Base-by-base conservation (phyloP, 106 monocot genomes). In the Chionographis japonica region DNA sequence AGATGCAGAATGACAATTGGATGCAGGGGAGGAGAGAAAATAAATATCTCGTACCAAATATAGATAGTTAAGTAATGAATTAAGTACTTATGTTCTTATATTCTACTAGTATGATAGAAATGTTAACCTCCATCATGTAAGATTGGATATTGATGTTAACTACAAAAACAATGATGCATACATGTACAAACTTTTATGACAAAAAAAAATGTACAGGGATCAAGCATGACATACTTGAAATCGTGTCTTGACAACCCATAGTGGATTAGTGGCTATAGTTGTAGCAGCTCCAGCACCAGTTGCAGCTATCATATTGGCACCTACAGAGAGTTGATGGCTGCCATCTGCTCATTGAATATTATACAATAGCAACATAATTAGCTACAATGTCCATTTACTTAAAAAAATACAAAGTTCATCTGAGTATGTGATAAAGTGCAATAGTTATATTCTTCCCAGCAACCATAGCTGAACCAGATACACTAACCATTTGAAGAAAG, bases 161-260 rank as follows among this genome's bases (percentile, higher is more conserved):
- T 9, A 15, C 4, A 60, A 20, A 57, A 8, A 4, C 2, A 9
- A 0, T 37, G 27, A 10, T 11, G 10, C 10, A 36, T 37, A 12
- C 11, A 12, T 60, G 6, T 15, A 60, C 12, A 37, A 60, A 60
- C 10, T n/a, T 6, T 18, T 18, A 35, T 8, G 11, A 20, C 60
- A 37, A 37, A 10, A 36, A 6, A 20, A 27, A 35, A 10, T 35
- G 37, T 39, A 50, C 6, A 52, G 12, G 40, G 11, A 17, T 12
- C 4, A 42, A 62, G 6, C 40, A 12, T 13, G 15, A 65, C 72
- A 65, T 73, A 89, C 88, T 69, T 89, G 88, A 73, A 89, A 77
- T 85, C 88, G 79, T 52, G 88, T 89, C 74, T 89, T 89, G 49
- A 89, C 88, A 54, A 89, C 88, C 88, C 88, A 89, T 39, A 89